These are phyloP conservation scores for Exophiala lecanii-corni DNA, from an alignment of 2,329 filamentous ascomycete genomes.

Conservation along the genomic window DNA sequence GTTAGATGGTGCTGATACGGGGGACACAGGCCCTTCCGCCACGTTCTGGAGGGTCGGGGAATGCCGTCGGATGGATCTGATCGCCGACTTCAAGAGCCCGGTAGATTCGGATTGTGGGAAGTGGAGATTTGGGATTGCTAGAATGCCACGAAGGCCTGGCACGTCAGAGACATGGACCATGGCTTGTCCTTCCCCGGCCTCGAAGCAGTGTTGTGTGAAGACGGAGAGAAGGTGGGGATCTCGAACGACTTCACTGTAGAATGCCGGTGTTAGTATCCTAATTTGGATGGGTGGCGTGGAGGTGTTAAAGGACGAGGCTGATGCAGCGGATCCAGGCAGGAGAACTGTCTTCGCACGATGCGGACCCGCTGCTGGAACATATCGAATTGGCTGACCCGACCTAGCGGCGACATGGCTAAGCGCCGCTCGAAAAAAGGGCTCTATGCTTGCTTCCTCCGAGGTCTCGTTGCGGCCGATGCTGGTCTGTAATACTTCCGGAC, in stretches of 20 bases:
- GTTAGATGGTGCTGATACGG: too few relatives aligned
- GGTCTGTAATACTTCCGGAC: conserved; percentile 14
- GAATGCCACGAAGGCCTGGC: too few relatives aligned
- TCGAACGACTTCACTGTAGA: conserved; percentile 14
- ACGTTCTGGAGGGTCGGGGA: too few relatives aligned
- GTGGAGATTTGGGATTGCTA: too few relatives aligned
- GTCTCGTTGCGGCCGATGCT: conserved; percentile 17
- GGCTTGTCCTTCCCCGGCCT: conserved; percentile 2
- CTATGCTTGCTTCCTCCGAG: conserved; percentile 13
- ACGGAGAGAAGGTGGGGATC: not conserved
- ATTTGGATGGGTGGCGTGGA: conserved; percentile 3
- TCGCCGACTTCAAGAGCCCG: too few relatives aligned
- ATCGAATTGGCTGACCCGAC: conserved; percentile 2
- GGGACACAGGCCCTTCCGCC: too few relatives aligned
- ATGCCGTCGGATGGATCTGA: too few relatives aligned
- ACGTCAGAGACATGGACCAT: conserved; percentile 13
- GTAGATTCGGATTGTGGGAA: too few relatives aligned
- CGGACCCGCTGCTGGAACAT: conserved; percentile 7
- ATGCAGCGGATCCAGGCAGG: not conserved
- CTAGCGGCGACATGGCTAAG: not conserved
- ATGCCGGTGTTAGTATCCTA: conserved; percentile 15
- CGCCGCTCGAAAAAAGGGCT: conserved; percentile 10
- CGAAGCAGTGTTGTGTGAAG: conserved; percentile 12
- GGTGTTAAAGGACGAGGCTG: not conserved
- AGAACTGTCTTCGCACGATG: not conserved